Conservation (phyloP, 78 protist species). For the Dictyostelium capitatum region DNA sequence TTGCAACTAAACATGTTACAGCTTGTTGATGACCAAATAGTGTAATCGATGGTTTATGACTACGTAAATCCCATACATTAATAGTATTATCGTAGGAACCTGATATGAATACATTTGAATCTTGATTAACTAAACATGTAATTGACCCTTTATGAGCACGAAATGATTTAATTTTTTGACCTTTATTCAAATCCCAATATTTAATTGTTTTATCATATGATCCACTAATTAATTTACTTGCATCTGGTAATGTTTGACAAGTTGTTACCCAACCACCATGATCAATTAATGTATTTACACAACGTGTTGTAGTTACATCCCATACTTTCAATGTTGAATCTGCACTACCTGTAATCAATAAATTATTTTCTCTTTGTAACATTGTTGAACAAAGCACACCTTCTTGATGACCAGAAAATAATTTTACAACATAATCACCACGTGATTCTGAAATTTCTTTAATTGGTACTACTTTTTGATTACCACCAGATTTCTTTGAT, state of each 20-base stretch:
- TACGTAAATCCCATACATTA: constrained; percentile 66
- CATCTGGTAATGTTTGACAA: constrained; percentile 34
- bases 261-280: constrained; percentile 84
- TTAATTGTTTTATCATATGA: constrained; percentile 77
- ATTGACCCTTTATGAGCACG: constrained; percentile 80
- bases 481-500: background rate
- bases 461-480: constrained; percentile 2
- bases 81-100: constrained; percentile 78
- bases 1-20: constrained; percentile 6
- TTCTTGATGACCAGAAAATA: constrained; percentile 68
- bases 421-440: constrained; percentile 74
- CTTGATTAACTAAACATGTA: constrained; percentile 52
- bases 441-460: constrained; percentile 66
- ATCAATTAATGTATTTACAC: constrained; percentile 52
- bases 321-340: constrained; percentile 82
- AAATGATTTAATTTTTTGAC: constrained; percentile 69
- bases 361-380: background rate
- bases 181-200: constrained; percentile 74
- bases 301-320: constrained; percentile 53
- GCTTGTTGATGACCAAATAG: constrained; percentile 78
- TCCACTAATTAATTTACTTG: constrained; percentile 36
- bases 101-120: constrained; percentile 31
- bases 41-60: constrained; percentile 52
- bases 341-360: constrained; percentile 56
- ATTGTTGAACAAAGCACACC: constrained; percentile 69